These are phyloP conservation scores for Cruciata laevipes DNA, from an alignment of 257 asterid species.

Conservation along the genomic window DNA sequence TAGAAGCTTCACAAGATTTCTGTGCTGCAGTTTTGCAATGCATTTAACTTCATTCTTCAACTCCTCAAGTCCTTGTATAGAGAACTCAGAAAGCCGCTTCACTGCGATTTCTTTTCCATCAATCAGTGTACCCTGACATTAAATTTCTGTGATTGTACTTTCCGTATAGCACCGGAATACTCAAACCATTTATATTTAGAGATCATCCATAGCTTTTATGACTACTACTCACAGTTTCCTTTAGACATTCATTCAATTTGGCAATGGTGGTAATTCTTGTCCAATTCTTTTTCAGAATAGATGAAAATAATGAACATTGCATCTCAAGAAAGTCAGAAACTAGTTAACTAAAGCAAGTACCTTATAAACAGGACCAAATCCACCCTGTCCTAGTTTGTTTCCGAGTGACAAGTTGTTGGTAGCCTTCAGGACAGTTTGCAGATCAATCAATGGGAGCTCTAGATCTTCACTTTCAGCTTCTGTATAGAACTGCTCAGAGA, in stretches of 20 bases:
- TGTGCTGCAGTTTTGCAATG: conserved; percentile 48
- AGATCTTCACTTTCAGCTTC: conserved; percentile 15
- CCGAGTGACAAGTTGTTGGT: conserved; percentile 31
- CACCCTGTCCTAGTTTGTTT: conserved; percentile 51
- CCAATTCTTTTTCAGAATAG: too few relatives aligned
- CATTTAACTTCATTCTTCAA: conserved; percentile 42
- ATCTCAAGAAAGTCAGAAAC: background rate
- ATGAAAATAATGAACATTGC: background rate
- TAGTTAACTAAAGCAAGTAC: conserved; percentile 12
- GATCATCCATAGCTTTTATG: too few relatives aligned
- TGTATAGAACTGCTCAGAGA: background rate
- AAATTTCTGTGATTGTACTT: background rate
- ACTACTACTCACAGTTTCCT: background rate
- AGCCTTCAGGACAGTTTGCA: conserved; percentile 23
- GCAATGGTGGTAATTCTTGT: too few relatives aligned
- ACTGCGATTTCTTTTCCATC: conserved; percentile 46
- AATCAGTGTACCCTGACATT: conserved; percentile 33
- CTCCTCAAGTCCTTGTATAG: conserved; percentile 46
- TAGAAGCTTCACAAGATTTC: conserved; percentile 50
- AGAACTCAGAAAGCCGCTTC: conserved; percentile 37
- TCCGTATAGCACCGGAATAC: background rate
- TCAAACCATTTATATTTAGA: background rate
- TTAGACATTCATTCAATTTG: background rate
- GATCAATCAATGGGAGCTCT: conserved; percentile 37
- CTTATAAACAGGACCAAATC: conserved; percentile 56